phyloP scores from a whole-genome alignment of 202 grass and related monocot genomes.

The Zizania palustris region DNA sequence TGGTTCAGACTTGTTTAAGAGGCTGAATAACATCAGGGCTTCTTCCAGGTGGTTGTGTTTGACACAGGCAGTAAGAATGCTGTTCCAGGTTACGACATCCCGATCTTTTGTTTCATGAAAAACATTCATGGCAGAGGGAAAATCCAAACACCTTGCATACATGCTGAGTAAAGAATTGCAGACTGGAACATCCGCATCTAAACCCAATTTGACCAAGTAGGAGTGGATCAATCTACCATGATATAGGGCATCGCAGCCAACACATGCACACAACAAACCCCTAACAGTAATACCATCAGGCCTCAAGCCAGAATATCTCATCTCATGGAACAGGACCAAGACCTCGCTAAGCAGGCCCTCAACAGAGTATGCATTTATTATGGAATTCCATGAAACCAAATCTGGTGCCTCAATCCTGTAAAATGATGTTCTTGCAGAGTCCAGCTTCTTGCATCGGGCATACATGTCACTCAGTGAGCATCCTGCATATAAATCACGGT shows the following conservation, averaged over 20 bases:
- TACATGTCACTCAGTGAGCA: conserved; percentile 82
- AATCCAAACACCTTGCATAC: conserved; percentile 65
- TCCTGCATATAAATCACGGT: conserved; percentile 51
- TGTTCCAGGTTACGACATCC: conserved; percentile 72
- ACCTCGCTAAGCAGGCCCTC: conserved; percentile 52
- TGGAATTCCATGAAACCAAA: conserved; percentile 76
- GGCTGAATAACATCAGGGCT: conserved; percentile 51
- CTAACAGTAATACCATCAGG: conserved; percentile 65
- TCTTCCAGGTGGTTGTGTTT: conserved; percentile 57
- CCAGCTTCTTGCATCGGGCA: conserved; percentile 58
- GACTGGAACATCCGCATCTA: conserved; percentile 50
- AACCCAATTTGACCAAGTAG: conserved; percentile 59
- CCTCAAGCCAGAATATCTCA: conserved; percentile 50
- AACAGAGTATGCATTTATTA: conserved; percentile 60
- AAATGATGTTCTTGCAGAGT: conserved; percentile 52
- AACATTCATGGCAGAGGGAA: conserved; percentile 56
- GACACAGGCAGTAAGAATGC: conserved; percentile 68
- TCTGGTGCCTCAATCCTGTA: conserved; percentile 55
- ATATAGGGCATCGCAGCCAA: conserved; percentile 46
- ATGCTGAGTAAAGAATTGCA: conserved; percentile 66
- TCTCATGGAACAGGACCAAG: conserved; percentile 52
- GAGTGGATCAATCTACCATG: conserved; percentile 59
- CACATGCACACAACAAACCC: conserved; percentile 59
- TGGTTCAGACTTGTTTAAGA: conserved; percentile 45
- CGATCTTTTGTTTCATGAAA: conserved; percentile 50